These are phyloP conservation scores for Aureobasidium sp. DNA, from an alignment of 2,329 filamentous ascomycete species.

Conservation along the genomic window DNA sequence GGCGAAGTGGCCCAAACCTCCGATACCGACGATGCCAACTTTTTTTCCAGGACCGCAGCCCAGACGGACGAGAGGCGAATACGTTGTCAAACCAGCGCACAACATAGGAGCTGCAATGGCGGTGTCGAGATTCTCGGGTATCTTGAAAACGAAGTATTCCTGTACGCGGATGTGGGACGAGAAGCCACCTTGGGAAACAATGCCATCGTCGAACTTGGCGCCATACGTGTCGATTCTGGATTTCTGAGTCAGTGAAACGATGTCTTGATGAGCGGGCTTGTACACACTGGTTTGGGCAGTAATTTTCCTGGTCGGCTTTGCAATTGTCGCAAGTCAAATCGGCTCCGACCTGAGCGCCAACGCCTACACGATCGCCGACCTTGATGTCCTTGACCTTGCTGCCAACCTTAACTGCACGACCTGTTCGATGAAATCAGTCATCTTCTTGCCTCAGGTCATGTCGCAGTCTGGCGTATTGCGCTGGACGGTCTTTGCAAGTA, in stretches of 20 bases:
- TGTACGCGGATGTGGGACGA: conserved; percentile 47
- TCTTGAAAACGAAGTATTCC: conserved; percentile 51
- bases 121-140: conserved; percentile 43
- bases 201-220: conserved; percentile 27
- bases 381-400: conserved; percentile 25
- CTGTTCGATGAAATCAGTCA: neutral
- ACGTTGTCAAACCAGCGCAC: conserved; percentile 69
- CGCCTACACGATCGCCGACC: conserved; percentile 38
- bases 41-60: conserved; percentile 60
- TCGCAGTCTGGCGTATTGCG: too few relatives aligned
- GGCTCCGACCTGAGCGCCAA: conserved; percentile 41
- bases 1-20: conserved; percentile 63
- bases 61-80: conserved; percentile 58
- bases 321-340: conserved; percentile 51
- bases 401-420: conserved; percentile 22
- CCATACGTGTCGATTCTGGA: conserved; percentile 28
- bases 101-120: conserved; percentile 59
- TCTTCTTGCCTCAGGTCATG: neutral
- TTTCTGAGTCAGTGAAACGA: neutral
- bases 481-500: neutral
- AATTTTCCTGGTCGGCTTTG: conserved; percentile 31
- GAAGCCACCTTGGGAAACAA: conserved; percentile 59
- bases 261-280: too few relatives aligned
- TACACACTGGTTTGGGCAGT: conserved; percentile 25
- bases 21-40: conserved; percentile 64